Evolutionary conservation across 169 alveolate genomes (phyloP).

Genomic region (Perkinsus chesapeaki): DNA sequence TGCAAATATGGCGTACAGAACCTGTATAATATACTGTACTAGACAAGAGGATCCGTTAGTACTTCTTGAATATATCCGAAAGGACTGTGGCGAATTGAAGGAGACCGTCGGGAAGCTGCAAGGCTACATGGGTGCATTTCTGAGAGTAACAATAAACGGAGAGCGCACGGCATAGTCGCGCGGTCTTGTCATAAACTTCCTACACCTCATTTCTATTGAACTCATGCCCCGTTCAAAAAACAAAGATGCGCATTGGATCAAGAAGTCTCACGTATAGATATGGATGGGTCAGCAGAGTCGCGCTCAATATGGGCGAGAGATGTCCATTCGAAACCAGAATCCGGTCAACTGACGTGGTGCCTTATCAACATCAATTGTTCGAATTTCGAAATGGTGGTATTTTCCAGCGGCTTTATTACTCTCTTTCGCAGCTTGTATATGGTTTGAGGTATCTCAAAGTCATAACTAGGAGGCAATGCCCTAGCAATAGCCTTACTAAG

Average conservation of each 20-base stretch:
- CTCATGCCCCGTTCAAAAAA: no score
- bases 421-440: conserved; percentile 66
- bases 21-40: not conserved
- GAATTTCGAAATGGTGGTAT: no score
- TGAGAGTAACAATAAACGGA: conserved; percentile 23
- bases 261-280: no score
- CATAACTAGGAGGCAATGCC: conserved; percentile 86
- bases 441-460: conserved; percentile 90
- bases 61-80: conserved; percentile 74
- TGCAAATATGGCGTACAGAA: not conserved
- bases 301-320: no score
- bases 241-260: no score
- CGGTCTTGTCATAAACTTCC: no score
- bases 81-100: conserved; percentile 67
- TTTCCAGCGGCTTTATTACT: conserved; percentile 31
- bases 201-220: no score
- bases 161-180: no score
- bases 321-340: no score
- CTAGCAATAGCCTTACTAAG: conserved; percentile 55
- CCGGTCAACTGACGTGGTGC: no score
- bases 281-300: no score
- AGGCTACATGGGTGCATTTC: conserved; percentile 59
- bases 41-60: not conserved
- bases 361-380: no score
- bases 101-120: conserved; percentile 96